Evolutionary conservation across 2,329 filamentous ascomycete species (phyloP).

Genomic region (Colletotrichum liriopes): DNA sequence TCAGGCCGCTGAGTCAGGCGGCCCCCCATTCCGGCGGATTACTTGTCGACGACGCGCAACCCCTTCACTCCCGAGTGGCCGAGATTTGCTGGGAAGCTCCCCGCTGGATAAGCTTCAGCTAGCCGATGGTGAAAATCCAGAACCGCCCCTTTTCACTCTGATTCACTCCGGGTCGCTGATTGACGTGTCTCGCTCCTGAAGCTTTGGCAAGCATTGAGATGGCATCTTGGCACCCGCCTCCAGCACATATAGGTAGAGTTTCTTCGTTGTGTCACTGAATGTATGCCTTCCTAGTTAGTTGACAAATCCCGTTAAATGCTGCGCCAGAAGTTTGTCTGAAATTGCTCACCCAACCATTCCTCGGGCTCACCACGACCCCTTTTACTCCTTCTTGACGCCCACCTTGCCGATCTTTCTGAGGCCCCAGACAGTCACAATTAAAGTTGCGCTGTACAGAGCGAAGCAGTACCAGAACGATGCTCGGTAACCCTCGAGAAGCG

Average conservation of each 20-base stretch:
- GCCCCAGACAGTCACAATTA: slow-evolving; percentile 59
- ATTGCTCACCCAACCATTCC: background rate
- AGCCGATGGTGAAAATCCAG: background rate
- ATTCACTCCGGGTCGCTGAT: too few relatives aligned
- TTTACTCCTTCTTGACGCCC: slow-evolving; percentile 61
- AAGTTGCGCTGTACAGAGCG: slow-evolving; percentile 51
- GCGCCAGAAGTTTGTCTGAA: background rate
- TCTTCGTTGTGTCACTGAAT: slow-evolving; percentile 14
- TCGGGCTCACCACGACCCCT: background rate
- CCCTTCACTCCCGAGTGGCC: slow-evolving; percentile 11
- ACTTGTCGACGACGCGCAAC: background rate
- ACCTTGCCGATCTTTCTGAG: slow-evolving; percentile 63
- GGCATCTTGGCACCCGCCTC: slow-evolving; percentile 14
- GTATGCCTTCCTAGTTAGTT: background rate
- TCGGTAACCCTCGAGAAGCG: slow-evolving; percentile 67
- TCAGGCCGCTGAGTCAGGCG: slow-evolving; percentile 29
- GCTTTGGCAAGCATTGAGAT: slow-evolving; percentile 7
- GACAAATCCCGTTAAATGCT: background rate
- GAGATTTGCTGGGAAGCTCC: slow-evolving; percentile 24
- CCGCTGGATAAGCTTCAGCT: slow-evolving; percentile 13
- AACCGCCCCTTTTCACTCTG: background rate
- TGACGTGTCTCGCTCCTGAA: background rate
- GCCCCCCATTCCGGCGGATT: background rate
- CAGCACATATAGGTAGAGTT: background rate
- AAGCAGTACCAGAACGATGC: slow-evolving; percentile 70